Evolutionary conservation across 371 early-diverging fungal genomes (phyloP).

Genomic region (Funneliformis caledonium): DNA sequence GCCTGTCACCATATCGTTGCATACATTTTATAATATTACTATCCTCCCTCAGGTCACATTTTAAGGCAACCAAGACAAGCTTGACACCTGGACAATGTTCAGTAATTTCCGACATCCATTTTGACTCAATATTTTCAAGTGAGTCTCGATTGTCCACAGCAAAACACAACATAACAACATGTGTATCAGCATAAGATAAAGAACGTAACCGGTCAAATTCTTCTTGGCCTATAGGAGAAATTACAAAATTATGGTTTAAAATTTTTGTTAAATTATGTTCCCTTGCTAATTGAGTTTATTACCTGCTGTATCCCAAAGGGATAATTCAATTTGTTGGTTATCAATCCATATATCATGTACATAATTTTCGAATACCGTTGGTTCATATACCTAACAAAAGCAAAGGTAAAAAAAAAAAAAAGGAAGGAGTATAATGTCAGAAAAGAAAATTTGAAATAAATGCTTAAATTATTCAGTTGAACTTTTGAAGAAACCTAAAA

Average conservation of each 20-base stretch:
- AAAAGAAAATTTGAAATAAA: no score
- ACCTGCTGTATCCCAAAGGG: constrained; percentile 74
- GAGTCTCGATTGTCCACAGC: constrained; percentile 61
- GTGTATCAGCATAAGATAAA: constrained; percentile 58
- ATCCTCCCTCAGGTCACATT: constrained; percentile 61
- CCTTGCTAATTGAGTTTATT: neutral
- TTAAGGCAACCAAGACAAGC: constrained; percentile 57
- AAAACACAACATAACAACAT: constrained; percentile 63
- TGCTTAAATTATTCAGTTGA: no score
- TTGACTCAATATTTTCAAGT: constrained; percentile 59
- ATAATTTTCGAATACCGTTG: constrained; percentile 74
- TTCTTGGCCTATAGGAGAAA: constrained; percentile 63
- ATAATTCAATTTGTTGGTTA: constrained; percentile 60
- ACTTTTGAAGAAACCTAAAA: no score
- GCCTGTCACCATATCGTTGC: constrained; percentile 39
- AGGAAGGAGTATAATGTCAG: no score
- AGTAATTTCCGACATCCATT: constrained; percentile 59
- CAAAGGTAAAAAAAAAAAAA: neutral
- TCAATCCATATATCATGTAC: constrained; percentile 66
- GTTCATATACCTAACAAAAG: constrained; percentile 42
- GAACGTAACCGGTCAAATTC: constrained; percentile 62
- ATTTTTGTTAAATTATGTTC: neutral
- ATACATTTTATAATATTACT: constrained; percentile 44
- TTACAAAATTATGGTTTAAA: neutral
- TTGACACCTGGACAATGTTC: constrained; percentile 56